A percentile compares a stretch with the other conserved stretches of the same genome.
phyloP scores from a whole-genome alignment of 805 yeast species.

The Candida ulmi region DNA sequence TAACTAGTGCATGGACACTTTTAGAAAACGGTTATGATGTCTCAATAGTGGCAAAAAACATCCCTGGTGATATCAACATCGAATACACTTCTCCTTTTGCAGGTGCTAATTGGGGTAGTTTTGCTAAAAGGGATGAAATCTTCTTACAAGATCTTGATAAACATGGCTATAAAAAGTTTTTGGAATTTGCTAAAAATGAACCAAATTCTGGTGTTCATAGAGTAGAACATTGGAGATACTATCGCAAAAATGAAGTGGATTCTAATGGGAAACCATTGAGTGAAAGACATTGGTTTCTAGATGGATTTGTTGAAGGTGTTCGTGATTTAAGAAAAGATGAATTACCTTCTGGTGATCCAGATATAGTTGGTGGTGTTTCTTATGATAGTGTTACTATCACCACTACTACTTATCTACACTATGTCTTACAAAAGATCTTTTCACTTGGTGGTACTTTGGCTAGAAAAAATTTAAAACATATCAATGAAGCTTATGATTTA shows the following conservation, averaged over 20 bases:
- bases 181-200: conserved; percentile 37
- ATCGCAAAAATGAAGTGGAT: conserved; percentile 8
- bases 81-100: conserved; percentile 64
- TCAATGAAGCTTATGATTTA: conserved; percentile 43
- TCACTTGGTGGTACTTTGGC: conserved; percentile 42
- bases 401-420: conserved; percentile 51
- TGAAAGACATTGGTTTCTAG: too few relatives aligned
- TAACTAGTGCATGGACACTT: conserved; percentile 43
- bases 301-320: conserved; percentile 34
- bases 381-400: conserved; percentile 55
- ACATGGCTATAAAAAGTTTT: conserved; percentile 42
- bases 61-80: conserved; percentile 53
- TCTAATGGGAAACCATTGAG: conserved; percentile 11
- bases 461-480: conserved; percentile 34
- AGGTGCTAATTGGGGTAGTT: conserved; percentile 68
- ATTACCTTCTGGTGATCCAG: conserved; percentile 18
- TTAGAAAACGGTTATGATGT: conserved; percentile 36
- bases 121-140: conserved; percentile 38
- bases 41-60: conserved; percentile 35
- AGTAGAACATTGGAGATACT: conserved; percentile 15
- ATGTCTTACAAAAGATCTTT: conserved; percentile 39
- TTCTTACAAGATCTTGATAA: conserved; percentile 38
- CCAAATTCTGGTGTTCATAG: conserved; percentile 45
- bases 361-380: conserved; percentile 37
- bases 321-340: conserved; percentile 29